These are phyloP conservation scores for Arabidopsis suecica DNA, from an alignment of 345 rosid species.

Conservation along the genomic window DNA sequence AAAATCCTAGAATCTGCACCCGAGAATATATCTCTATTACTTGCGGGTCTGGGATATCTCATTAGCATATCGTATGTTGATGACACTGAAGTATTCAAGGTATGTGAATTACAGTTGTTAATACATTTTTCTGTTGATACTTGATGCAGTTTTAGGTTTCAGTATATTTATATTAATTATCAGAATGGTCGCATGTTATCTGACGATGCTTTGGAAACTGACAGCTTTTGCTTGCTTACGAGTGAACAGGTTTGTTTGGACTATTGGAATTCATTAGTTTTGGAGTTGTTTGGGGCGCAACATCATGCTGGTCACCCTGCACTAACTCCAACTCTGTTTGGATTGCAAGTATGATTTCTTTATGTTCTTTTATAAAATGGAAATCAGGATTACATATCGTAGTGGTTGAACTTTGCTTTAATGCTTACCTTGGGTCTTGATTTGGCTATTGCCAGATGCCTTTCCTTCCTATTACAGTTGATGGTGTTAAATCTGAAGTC, in stretches of 20 bases:
- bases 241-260: conserved; percentile 90
- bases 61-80: conserved; percentile 90
- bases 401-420: background rate
- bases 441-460: conserved; percentile 57
- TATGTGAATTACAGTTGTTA: conserved; percentile 35
- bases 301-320: conserved; percentile 78
- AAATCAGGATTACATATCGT: conserved; percentile 11
- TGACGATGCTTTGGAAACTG: conserved; percentile 28
- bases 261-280: conserved; percentile 91
- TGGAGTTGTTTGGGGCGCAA: conserved; percentile 76
- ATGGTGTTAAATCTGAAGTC: conserved; percentile 71
- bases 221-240: conserved; percentile 30
- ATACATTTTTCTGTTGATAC: conserved; percentile 15
- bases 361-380: conserved; percentile 5
- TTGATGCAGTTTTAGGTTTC: conserved; percentile 20
- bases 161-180: background rate
- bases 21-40: conserved; percentile 65
- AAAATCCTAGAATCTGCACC: conserved; percentile 74
- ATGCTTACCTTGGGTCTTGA: conserved; percentile 26
- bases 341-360: conserved; percentile 63
- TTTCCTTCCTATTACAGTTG: conserved; percentile 70
- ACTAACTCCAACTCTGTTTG: conserved; percentile 70
- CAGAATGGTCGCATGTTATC: conserved; percentile 5
- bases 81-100: conserved; percentile 99
- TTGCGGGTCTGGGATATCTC: conserved; percentile 87